Base-by-base conservation (phyloP, 1,284 basidiomycete species). In the Cryptococcus sp. region DNA sequence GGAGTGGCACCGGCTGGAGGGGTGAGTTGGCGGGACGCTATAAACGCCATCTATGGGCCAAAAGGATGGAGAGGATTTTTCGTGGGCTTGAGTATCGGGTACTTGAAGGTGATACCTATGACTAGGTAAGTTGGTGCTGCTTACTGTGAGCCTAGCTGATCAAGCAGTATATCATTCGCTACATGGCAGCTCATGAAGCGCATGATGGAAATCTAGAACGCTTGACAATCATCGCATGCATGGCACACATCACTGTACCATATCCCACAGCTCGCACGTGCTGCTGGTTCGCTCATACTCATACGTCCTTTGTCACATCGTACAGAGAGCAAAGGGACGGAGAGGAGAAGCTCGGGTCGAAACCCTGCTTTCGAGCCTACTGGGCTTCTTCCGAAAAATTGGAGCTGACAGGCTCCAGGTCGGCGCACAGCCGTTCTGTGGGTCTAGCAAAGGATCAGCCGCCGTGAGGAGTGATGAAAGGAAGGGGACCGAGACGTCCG, bases 101-200 rank as follows among this genome's bases (percentile, higher is more conserved):
- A 91, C 75, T 67, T 98, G 53, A 98, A 98, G 78, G 86, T 97
- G n/a, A 82, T 98, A 48, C 94, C 94, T 13, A 97, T 98, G 92
- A 96, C 88, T 1, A 70, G 72, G 75, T 74, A 53, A 66, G 75
- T 64, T 19, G 31, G 3, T 16, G 7, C 36, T 19, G 32, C 14
- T 3, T 28, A 13, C 22, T n/a, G n/a, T n/a, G 14, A 24, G 37
- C 42, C 14, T 3, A 14, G 31, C 2, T 13, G 21, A n/a, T 1
- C 34, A 11, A 32, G 31, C 51, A 76, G 75, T 59, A 70, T 76
- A 25, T 75, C 75, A 2, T 77, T 72, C 49, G 66, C 75, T 7
- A 76, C 75, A 11, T 77, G 75, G 75, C 74, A 75, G 55, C 57
- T 75, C 39, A 65, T 76, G 60, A 76, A 76, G 59, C 63, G 74